Conservation (phyloP, 495 filamentous ascomycete genomes). For the Aspergillus hancockii region DNA sequence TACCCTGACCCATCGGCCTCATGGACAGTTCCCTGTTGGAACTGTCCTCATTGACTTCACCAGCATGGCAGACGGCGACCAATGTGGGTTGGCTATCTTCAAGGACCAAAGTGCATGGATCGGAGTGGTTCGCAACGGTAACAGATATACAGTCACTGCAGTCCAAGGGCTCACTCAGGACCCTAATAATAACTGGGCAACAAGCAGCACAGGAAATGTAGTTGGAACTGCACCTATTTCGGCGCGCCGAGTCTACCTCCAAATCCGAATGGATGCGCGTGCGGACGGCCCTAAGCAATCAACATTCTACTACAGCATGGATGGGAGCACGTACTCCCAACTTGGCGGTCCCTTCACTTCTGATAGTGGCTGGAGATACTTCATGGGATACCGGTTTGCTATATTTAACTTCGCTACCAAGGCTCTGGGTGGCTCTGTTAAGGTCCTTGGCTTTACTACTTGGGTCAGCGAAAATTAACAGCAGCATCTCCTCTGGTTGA, state of each 20-base stretch:
- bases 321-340: constrained; percentile 42
- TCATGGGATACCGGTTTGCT: constrained; percentile 56
- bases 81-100: constrained; percentile 50
- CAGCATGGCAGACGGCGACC: constrained; percentile 52
- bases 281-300: constrained; percentile 34
- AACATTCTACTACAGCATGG: constrained; percentile 53
- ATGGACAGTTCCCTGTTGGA: constrained; percentile 44
- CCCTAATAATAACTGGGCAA: constrained; percentile 36
- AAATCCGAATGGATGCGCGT: constrained; percentile 41
- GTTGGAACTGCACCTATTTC: constrained; percentile 28
- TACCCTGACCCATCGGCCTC: constrained; percentile 55
- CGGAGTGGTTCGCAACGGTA: constrained; percentile 38
- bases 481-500: too few species aligned
- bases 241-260: constrained; percentile 35
- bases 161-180: constrained; percentile 19
- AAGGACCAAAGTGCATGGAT: constrained; percentile 54
- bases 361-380: constrained; percentile 50
- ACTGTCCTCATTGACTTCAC: constrained; percentile 48
- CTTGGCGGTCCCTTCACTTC: constrained; percentile 43
- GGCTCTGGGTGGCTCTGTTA: constrained; percentile 48
- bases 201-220: constrained; percentile 36
- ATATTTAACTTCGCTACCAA: constrained; percentile 60
- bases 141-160: constrained; percentile 22
- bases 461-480: neutral
- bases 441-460: neutral